A percentile compares a stretch with the other conserved stretches of the same genome.
Evolutionary conservation across 2,329 filamentous ascomycete species (phyloP).

Genomic region (Mycocentrospora acerina): DNA sequence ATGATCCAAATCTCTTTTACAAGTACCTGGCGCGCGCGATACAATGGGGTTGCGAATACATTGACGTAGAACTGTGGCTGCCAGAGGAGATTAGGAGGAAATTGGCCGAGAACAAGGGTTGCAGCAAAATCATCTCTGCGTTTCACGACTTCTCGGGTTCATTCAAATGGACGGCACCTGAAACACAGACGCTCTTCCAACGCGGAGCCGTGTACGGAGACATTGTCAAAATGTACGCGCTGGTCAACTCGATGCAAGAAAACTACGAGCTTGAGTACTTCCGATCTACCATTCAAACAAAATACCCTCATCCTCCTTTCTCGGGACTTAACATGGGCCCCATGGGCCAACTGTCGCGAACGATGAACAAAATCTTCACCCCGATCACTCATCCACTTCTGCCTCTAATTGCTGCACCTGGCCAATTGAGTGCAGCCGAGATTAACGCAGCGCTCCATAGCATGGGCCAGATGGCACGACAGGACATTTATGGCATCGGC

Average conservation of each 20-base stretch:
- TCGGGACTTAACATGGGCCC: constrained; percentile 88
- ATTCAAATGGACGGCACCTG: constrained; percentile 77
- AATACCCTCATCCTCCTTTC: constrained; percentile 71
- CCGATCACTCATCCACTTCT: constrained; percentile 84
- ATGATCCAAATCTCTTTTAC: constrained; percentile 72
- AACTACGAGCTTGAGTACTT: constrained; percentile 93
- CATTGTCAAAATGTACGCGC: constrained; percentile 88
- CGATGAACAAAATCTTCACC: constrained; percentile 82
- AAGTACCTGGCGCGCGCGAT: constrained; percentile 80
- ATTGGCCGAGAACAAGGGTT: constrained; percentile 70
- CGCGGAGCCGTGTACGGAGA: constrained; percentile 74
- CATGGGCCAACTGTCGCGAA: constrained; percentile 80
- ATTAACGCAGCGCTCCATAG: constrained; percentile 78
- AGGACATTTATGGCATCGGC: constrained; percentile 78
- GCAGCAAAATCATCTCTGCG: constrained; percentile 85
- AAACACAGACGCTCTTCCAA: constrained; percentile 71
- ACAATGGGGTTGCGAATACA: constrained; percentile 87
- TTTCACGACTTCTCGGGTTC: constrained; percentile 85
- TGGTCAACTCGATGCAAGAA: constrained; percentile 78
- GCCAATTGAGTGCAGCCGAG: constrained; percentile 81
- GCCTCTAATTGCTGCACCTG: constrained; percentile 80
- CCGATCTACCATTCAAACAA: constrained; percentile 70
- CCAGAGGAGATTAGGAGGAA: constrained; percentile 71
- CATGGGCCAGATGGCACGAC: constrained; percentile 78
- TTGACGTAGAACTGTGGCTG: constrained; percentile 86